phyloP scores from a whole-genome alignment of 306 rosid genomes.

The Dryas alaskensis region DNA sequence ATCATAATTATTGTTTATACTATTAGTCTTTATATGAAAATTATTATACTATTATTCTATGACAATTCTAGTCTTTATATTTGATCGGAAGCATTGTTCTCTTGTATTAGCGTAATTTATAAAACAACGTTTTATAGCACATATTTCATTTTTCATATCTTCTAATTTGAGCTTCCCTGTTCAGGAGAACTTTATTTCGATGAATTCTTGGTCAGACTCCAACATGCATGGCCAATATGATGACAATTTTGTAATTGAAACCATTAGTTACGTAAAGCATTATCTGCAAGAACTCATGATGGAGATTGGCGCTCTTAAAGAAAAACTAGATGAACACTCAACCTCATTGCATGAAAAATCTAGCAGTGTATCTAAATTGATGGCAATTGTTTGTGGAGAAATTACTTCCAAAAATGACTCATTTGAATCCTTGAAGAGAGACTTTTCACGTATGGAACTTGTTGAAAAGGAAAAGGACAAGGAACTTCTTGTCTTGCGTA shows the following conservation, averaged over 20 bases:
- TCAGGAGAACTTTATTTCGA: slow-evolving; percentile 43
- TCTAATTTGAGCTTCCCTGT: slow-evolving; percentile 28
- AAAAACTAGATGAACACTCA: slow-evolving; percentile 49
- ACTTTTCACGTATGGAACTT: slow-evolving; percentile 35
- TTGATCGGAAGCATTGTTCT: not conserved
- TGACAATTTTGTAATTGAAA: slow-evolving; percentile 42
- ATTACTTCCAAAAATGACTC: slow-evolving; percentile 59
- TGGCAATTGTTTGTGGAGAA: slow-evolving; percentile 49
- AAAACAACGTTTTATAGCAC: not conserved
- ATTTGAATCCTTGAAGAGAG: slow-evolving; percentile 53
- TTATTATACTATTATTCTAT: not conserved
- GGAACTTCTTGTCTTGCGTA: slow-evolving; percentile 53
- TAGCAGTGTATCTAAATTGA: slow-evolving; percentile 40
- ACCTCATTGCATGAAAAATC: slow-evolving; percentile 51
- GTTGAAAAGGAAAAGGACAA: slow-evolving; percentile 45
- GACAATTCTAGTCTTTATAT: not conserved
- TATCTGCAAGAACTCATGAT: slow-evolving; percentile 52
- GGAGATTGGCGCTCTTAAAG: slow-evolving; percentile 52
- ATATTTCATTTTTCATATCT: slow-evolving; percentile 16
- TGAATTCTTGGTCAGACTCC: slow-evolving; percentile 50
- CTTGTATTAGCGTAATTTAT: not conserved
- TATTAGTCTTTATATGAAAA: not conserved
- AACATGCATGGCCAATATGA: slow-evolving; percentile 37
- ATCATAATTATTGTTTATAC: not conserved
- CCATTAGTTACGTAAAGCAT: slow-evolving; percentile 38